Percentiles rank a stretch among this genome's conserved stretches.
Conservation (phyloP, 306 rosid genomes). For the Vigna hirtella region DNA sequence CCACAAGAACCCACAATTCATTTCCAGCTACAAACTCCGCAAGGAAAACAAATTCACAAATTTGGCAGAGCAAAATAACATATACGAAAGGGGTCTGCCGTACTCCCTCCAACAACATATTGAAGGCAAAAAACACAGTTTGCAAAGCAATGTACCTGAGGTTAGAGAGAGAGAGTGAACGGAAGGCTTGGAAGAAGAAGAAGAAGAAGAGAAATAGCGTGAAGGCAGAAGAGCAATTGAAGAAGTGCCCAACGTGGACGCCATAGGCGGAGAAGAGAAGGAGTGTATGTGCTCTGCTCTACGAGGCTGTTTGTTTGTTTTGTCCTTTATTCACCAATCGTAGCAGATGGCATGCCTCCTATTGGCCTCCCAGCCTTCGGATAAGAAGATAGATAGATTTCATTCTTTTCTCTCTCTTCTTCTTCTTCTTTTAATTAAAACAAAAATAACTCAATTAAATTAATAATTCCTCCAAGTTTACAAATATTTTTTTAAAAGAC, state of each 20-base stretch:
- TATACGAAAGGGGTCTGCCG: slow-evolving; percentile 37
- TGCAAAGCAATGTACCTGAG: slow-evolving; percentile 60
- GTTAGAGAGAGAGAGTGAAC: slow-evolving; percentile 53
- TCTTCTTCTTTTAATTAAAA: background rate
- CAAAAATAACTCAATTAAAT: background rate
- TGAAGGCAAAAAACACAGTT: background rate
- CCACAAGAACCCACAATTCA: slow-evolving; percentile 30
- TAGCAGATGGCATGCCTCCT: slow-evolving; percentile 44
- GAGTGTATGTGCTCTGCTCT: background rate
- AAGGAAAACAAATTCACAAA: background rate
- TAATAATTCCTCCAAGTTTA: background rate
- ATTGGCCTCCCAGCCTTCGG: slow-evolving; percentile 55
- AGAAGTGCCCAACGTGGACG: slow-evolving; percentile 75
- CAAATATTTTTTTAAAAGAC: background rate
- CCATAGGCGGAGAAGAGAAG: slow-evolving; percentile 56
- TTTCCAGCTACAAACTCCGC: slow-evolving; percentile 13
- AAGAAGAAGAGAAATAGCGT: slow-evolving; percentile 57
- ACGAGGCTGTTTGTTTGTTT: background rate
- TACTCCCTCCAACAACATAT: background rate
- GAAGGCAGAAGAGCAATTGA: slow-evolving; percentile 69
- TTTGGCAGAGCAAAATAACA: slow-evolving; percentile 27
- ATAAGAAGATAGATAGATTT: slow-evolving; percentile 88
- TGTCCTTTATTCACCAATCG: slow-evolving; percentile 21
- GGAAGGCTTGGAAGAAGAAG: slow-evolving; percentile 59
- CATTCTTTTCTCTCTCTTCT: slow-evolving; percentile 1